phyloP scores from a whole-genome alignment of 2,329 filamentous ascomycete genomes.

The Colletotrichum lindemuthianum region DNA sequence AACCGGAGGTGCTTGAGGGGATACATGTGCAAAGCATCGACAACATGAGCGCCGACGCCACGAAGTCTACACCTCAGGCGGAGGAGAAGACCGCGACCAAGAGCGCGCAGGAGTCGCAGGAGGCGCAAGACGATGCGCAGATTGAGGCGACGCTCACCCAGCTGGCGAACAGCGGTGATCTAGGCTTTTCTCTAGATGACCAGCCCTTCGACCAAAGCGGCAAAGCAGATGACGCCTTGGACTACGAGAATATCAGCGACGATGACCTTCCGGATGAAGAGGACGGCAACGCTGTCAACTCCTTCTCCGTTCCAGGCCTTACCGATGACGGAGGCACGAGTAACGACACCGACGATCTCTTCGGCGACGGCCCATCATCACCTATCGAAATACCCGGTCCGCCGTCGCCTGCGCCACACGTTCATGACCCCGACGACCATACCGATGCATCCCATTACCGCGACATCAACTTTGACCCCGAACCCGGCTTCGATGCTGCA shows the following conservation, averaged over 20 bases:
- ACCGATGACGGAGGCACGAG: constrained; percentile 70
- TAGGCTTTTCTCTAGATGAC: constrained; percentile 55
- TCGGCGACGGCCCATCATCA: constrained; percentile 68
- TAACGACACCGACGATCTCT: constrained; percentile 73
- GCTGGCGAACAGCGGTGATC: constrained; percentile 50
- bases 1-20: constrained; percentile 32
- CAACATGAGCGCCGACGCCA: constrained; percentile 32
- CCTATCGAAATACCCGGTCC: constrained; percentile 55
- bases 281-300: constrained; percentile 55
- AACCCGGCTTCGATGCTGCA: constrained; percentile 52
- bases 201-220: constrained; percentile 70
- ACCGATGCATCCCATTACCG: constrained; percentile 50
- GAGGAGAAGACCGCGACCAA: constrained; percentile 49
- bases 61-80: constrained; percentile 41
- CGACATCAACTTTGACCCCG: constrained; percentile 59
- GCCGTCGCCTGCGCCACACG: constrained; percentile 56
- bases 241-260: constrained; percentile 91
- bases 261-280: constrained; percentile 89
- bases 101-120: constrained; percentile 54
- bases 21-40: constrained; percentile 27
- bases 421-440: constrained; percentile 50
- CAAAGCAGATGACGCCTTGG: constrained; percentile 92
- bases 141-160: constrained; percentile 57
- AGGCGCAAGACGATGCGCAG: constrained; percentile 59
- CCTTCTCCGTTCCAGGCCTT: constrained; percentile 61